Evolutionary conservation across 208 protist genomes (phyloP).

Genomic region (Naegleria gruberi): DNA sequence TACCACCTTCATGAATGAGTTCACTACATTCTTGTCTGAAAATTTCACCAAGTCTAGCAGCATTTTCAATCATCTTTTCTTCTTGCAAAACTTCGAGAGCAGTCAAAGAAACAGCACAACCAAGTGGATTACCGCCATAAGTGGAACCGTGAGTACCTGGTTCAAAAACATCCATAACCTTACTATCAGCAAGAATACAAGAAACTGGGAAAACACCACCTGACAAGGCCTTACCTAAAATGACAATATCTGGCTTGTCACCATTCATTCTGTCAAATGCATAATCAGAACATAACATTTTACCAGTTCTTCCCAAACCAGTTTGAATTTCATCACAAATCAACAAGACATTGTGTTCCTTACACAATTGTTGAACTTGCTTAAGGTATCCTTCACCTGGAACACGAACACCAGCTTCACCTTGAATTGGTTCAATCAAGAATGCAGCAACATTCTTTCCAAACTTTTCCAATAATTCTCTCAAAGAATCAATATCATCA

Average conservation of each 20-base stretch:
- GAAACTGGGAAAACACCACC: conserved; percentile 76
- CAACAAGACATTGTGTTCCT: conserved; percentile 70
- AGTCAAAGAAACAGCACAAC: conserved; percentile 65
- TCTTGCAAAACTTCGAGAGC: conserved; percentile 57
- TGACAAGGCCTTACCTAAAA: conserved; percentile 74
- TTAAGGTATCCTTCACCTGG: conserved; percentile 39
- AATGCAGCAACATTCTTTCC: conserved; percentile 51
- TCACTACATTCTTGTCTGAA: conserved; percentile 39
- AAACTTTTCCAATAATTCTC: conserved; percentile 37
- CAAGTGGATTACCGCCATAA: conserved; percentile 77
- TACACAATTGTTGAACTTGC: conserved; percentile 44
- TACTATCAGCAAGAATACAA: conserved; percentile 57
- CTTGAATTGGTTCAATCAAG: conserved; percentile 85
- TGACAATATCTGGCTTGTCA: conserved; percentile 67
- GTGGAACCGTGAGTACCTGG: conserved; percentile 67
- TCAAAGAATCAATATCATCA: conserved; percentile 56
- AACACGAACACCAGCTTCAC: conserved; percentile 74
- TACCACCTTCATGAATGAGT: conserved; percentile 15
- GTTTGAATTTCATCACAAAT: conserved; percentile 57
- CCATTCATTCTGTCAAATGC: conserved; percentile 23
- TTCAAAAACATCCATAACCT: conserved; percentile 70
- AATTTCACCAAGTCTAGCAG: conserved; percentile 46
- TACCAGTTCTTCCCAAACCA: conserved; percentile 45
- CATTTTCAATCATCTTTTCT: conserved; percentile 59
- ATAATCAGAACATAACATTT: conserved; percentile 40